These are phyloP conservation scores for Daldinia sp. DNA, from an alignment of 2,329 filamentous ascomycete genomes.

Conservation along the genomic window DNA sequence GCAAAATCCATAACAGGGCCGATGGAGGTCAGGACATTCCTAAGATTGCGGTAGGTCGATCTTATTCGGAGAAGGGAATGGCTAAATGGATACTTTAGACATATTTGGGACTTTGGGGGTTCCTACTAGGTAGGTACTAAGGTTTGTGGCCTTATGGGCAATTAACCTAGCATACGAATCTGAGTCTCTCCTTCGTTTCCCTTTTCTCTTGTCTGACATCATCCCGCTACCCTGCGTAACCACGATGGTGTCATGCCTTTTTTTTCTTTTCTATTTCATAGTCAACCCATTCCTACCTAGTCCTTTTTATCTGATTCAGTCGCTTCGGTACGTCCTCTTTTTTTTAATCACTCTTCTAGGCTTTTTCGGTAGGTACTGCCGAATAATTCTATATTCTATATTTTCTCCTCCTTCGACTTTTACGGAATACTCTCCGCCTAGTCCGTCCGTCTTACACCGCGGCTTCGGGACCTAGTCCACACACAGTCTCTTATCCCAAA, in stretches of 20 bases:
- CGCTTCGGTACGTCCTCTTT: slow-evolving; percentile 5
- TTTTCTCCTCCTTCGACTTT: not conserved
- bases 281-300: not conserved
- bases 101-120: too few relatives aligned
- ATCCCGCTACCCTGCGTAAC: slow-evolving; percentile 38
- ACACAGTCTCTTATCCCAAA: not conserved
- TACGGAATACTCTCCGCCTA: slow-evolving; percentile 18
- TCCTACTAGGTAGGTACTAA: too few relatives aligned
- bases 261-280: slow-evolving; percentile 2
- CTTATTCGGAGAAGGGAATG: slow-evolving; percentile 21
- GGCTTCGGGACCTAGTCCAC: slow-evolving; percentile 5
- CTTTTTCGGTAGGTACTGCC: not conserved
- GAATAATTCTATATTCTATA: too few relatives aligned
- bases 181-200: slow-evolving; percentile 17
- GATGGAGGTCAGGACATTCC: slow-evolving; percentile 32
- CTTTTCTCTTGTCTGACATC: slow-evolving; percentile 41
- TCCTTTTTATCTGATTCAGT: not conserved
- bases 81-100: too few relatives aligned
- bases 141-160: not conserved
- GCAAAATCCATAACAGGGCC: slow-evolving; percentile 35
- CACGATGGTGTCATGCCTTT: slow-evolving; percentile 34
- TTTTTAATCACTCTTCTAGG: not conserved
- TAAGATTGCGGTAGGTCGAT: slow-evolving; percentile 38
- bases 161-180: too few relatives aligned
- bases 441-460: slow-evolving; percentile 12